phyloP scores from a whole-genome alignment of 257 asterid genomes.

The Penstemon eatonii region DNA sequence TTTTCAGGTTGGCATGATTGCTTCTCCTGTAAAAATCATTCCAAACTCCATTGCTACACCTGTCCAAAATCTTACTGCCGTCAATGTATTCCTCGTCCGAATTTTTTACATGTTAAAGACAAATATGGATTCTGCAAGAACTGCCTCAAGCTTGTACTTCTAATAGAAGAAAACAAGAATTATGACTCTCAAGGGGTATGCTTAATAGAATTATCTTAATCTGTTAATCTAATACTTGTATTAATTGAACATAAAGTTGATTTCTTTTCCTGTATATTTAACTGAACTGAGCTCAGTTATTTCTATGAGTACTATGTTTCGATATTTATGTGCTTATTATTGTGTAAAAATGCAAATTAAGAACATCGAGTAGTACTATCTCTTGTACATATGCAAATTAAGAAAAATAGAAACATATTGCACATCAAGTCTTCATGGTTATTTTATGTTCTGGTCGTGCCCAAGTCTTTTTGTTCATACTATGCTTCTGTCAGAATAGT shows the following conservation, averaged over 20 bases:
- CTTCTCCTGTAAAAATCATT: constrained; percentile 39
- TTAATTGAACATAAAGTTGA: too few species aligned
- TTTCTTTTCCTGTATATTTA: too few species aligned
- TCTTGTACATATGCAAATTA: too few species aligned
- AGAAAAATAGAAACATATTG: neutral
- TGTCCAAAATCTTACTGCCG: constrained; percentile 64
- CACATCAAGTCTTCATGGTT: neutral
- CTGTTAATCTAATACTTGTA: too few species aligned
- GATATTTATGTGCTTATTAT: too few species aligned
- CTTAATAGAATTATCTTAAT: constrained; percentile 11
- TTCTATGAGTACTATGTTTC: too few species aligned
- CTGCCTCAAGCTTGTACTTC: constrained; percentile 64
- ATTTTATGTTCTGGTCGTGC: neutral
- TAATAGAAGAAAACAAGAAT: constrained; percentile 59
- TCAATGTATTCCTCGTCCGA: constrained; percentile 41
- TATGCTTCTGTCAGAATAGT: neutral
- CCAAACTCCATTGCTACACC: constrained; percentile 61
- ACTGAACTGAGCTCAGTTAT: too few species aligned
- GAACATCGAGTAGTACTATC: too few species aligned
- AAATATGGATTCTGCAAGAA: constrained; percentile 61
- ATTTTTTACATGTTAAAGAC: constrained; percentile 51
- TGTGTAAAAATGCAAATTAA: too few species aligned
- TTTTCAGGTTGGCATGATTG: constrained; percentile 81
- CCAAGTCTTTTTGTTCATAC: neutral
- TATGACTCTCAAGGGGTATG: constrained; percentile 87